Base-by-base conservation (phyloP, 768 basidiomycete genomes). In the Naematelia aurantialba region DNA sequence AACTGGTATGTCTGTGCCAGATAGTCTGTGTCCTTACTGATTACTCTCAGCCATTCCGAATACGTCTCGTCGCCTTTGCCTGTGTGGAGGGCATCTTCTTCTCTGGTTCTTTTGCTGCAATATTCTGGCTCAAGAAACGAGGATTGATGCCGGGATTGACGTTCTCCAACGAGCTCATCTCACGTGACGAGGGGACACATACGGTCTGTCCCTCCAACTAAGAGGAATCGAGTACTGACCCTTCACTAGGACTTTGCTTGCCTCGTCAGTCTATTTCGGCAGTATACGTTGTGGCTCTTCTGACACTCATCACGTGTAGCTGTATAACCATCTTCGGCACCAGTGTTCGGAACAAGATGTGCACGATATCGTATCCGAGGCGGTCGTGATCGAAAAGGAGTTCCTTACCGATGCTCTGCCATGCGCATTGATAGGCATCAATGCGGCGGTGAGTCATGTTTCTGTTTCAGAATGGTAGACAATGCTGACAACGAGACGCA, bases 41-140 rank as follows among this genome's bases (percentile, higher is more conserved):
- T 34, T 26, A 17, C 22, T 30, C 27, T 45, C 58, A 68, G 62
- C 71, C 73, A 2, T 75, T 75, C 59, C 70, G 65, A 44, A 59
- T 64, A 21, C 54, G 73, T 27, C 63, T 77, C 17, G 69, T 77
- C 42, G 76, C 74, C 3, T 77, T 77, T 52, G 74, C 74, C 5
- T 73, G 72, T 46, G 76, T 77, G 31, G 76, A 77, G 58, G 76
- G 76, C 21, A 77, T 77, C 61, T 77, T 77, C 69, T 77, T 77
- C 56, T 75, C 74, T 19, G 76, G 76, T 17, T 74, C 72, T 11
- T 77, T 77, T 59, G 76, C 75, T 13, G 74, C 76, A 25, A 76
- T 77, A 44, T 77, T 77, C 63, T 77, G 76, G 76, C 54, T 77
- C 50, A 77, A 77, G 71, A 77, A 77, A 61, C 55, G 76, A 48